Evolutionary conservation across 1,139 yeast genomes (phyloP).

Genomic region (Saccharomycopsis phalli): DNA sequence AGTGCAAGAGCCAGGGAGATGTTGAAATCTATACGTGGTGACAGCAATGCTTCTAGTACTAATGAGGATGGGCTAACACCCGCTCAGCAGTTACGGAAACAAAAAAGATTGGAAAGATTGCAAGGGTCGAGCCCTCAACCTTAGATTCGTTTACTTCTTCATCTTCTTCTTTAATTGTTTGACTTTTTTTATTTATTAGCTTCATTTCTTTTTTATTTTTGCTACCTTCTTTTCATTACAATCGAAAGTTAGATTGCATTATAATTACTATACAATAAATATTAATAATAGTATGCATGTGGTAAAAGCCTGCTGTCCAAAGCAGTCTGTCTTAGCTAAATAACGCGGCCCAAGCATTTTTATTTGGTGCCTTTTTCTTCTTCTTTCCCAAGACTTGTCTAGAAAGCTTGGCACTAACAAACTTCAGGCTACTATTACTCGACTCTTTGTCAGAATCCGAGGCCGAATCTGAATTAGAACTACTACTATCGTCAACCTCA

Average conservation of each 20-base stretch:
- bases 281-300: too few relatives aligned
- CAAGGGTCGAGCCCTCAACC: constrained; percentile 11
- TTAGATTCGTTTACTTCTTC: too few relatives aligned
- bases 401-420: background rate
- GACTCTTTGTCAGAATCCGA: constrained; percentile 21
- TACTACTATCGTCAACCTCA: constrained; percentile 14
- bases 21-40: constrained; percentile 47
- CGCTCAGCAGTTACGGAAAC: constrained; percentile 26
- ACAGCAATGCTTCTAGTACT: constrained; percentile 19
- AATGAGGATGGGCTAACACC: constrained; percentile 22
- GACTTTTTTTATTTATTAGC: too few relatives aligned
- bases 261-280: too few relatives aligned
- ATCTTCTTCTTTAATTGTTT: too few relatives aligned
- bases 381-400: background rate
- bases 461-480: constrained; percentile 15
- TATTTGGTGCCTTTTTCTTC: background rate
- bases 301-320: too few relatives aligned
- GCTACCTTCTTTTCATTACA: too few relatives aligned
- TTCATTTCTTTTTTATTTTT: too few relatives aligned
- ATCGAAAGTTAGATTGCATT: too few relatives aligned
- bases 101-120: constrained; percentile 23
- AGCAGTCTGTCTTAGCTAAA: background rate
- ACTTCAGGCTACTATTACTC: background rate
- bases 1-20: constrained; percentile 54
- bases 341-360: background rate